phyloP scores from a whole-genome alignment of 345 rosid genomes.

The Iberis pinnata region DNA sequence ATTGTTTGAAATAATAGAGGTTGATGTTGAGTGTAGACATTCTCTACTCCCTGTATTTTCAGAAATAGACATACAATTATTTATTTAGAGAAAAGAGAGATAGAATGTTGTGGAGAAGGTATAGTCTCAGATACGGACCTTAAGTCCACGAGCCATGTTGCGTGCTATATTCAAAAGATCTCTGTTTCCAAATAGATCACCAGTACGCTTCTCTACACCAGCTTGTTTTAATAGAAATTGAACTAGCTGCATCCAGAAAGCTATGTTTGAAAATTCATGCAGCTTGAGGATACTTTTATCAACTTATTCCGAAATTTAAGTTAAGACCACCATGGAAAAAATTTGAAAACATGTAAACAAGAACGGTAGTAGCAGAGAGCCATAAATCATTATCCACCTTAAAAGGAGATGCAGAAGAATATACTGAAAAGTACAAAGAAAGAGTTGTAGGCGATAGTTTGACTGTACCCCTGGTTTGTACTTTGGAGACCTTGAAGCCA shows the following conservation, averaged over 20 bases:
- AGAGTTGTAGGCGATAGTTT: conserved; percentile 11
- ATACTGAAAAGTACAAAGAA: neutral
- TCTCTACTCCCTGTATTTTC: conserved; percentile 71
- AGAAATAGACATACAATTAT: conserved; percentile 1
- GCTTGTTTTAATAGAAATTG: conserved; percentile 96
- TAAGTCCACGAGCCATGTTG: conserved; percentile 99
- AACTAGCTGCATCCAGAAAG: conserved; percentile 61
- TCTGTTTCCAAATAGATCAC: conserved; percentile 91
- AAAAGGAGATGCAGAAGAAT: neutral
- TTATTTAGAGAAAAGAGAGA: neutral
- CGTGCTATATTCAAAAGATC: conserved; percentile 95
- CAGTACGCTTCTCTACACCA: conserved; percentile 83
- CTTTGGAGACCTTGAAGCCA: conserved; percentile 80
- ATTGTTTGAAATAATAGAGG: conserved; percentile 90
- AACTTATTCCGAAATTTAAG: conserved; percentile 3
- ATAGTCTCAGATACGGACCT: conserved; percentile 45
- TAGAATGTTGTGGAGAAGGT: conserved; percentile 6
- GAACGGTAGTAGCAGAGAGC: neutral
- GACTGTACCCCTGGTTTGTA: conserved; percentile 85
- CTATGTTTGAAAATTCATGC: conserved; percentile 7
- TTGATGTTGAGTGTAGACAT: conserved; percentile 97
- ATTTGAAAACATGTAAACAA: neutral
- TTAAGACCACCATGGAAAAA: neutral
- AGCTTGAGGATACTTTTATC: neutral
- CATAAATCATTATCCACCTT: neutral